Evolutionary conservation across 106 monocot species (phyloP), one percentile per base, ranked within the genome.

Genomic region (Vanilla planifolia): DNA sequence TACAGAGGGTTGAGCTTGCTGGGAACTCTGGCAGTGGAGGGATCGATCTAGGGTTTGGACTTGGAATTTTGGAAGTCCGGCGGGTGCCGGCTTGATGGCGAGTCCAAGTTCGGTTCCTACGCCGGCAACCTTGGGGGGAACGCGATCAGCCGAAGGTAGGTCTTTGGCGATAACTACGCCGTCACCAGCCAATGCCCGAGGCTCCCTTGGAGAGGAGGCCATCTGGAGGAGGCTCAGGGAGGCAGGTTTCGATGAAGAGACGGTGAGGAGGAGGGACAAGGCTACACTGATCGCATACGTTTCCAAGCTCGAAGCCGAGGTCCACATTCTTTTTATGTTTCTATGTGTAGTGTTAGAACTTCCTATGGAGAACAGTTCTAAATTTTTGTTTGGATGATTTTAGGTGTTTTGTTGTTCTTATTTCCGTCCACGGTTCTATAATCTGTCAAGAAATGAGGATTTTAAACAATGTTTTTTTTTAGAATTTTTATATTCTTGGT

Each of bases 201-300:
- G 29, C 35, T 17, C 22, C 16, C 35, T 44, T 14, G 64, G 43
- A 33, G 94, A 95, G 20, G 90, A 95, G 65, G 75, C 76, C 46
- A 81, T 96, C 59, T 90, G 90, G 95, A 86, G 68, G 67, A 63
- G 80, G 33, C 76, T 96, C 25, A 68, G 60, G 43, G 90, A 84
- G n/a, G 86, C 84, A 1, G 90, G 95, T 29, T 81, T 96, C 50
- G 90, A 96, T 58, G 95, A 91, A 68, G 90, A 87, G 60, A 55
- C 71, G 58, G 67, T 91, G 41, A 71, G 67, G 81, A 78, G 67
- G 68, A 80, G 86, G 64, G 95, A 91, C 64, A 90, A 90, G 74
- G 86, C 90, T n/a, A 76, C 90, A 0, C 76, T 90, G 8, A 67
- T 96, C 26, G 60, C 81, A 1, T 96, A 90, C 84, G 84, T 96